Conservation (phyloP, 2,329 filamentous ascomycete species). For the Hymenoscyphus salicellus region DNA sequence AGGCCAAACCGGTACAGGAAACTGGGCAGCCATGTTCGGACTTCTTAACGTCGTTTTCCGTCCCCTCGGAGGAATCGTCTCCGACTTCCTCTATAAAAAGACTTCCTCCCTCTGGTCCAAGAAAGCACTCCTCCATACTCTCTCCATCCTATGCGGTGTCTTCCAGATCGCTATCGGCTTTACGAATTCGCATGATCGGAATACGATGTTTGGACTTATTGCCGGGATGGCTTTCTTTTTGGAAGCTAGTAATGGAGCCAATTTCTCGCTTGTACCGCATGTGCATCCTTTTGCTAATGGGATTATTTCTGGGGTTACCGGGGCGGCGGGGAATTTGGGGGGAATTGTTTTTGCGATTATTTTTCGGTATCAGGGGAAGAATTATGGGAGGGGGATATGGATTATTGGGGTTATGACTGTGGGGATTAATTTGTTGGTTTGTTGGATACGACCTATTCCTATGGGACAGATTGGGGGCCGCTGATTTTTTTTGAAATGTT, state of each 20-base stretch:
- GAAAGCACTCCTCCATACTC: slow-evolving; percentile 58
- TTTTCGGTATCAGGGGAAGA: slow-evolving; percentile 69
- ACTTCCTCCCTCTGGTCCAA: slow-evolving; percentile 58
- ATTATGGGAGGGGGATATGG: slow-evolving; percentile 73
- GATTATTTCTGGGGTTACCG: slow-evolving; percentile 70
- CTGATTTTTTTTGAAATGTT: slow-evolving; percentile 5
- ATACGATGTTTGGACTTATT: slow-evolving; percentile 72
- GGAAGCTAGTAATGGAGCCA: slow-evolving; percentile 81
- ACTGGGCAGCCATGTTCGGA: slow-evolving; percentile 72
- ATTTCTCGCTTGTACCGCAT: slow-evolving; percentile 83
- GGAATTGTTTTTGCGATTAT: slow-evolving; percentile 81
- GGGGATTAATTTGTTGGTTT: slow-evolving; percentile 62
- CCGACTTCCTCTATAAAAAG: slow-evolving; percentile 41
- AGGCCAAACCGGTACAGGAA: slow-evolving; percentile 53
- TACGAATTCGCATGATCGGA: slow-evolving; percentile 57
- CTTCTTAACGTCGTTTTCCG: slow-evolving; percentile 68
- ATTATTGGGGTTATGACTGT: slow-evolving; percentile 77
- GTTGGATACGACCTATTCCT: slow-evolving; percentile 60
- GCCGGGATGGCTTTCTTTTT: slow-evolving; percentile 77
- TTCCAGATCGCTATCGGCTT: slow-evolving; percentile 63
- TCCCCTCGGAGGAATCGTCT: slow-evolving; percentile 60
- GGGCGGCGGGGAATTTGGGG: slow-evolving; percentile 78
- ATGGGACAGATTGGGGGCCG: slow-evolving; percentile 50
- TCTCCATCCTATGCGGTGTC: slow-evolving; percentile 54
- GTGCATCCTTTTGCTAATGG: slow-evolving; percentile 79